Evolutionary conservation across 768 basidiomycete genomes (phyloP).

Genomic region (Suillus weaverae): DNA sequence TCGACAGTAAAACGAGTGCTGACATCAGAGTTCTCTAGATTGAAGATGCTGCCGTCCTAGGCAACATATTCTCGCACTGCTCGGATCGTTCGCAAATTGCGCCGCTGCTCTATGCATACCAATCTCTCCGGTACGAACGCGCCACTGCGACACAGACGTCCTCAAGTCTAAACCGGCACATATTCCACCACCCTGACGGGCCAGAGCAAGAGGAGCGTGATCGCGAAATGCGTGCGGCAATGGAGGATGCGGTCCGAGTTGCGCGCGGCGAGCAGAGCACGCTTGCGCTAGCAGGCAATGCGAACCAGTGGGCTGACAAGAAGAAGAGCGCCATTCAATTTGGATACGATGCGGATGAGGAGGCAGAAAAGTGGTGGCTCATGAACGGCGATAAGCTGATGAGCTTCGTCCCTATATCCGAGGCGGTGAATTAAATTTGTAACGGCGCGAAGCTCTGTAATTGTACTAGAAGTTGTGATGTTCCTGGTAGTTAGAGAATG

Average conservation of each 20-base stretch:
- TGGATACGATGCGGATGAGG: conserved; percentile 54
- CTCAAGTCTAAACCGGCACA: conserved; percentile 51
- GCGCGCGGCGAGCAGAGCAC: conserved; percentile 16
- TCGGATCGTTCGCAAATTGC: conserved; percentile 43
- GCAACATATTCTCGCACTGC: conserved; percentile 50
- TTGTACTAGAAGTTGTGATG: background rate
- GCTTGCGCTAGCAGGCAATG: conserved; percentile 32
- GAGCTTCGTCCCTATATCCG: background rate
- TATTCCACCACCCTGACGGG: conserved; percentile 59
- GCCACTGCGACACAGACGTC: conserved; percentile 49
- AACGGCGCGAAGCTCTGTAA: background rate
- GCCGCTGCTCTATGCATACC: conserved; percentile 52
- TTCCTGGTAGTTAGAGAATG: background rate
- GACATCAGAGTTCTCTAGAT: conserved; percentile 24
- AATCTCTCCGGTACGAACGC: conserved; percentile 50
- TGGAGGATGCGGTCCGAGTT: conserved; percentile 38
- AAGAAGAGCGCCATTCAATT: conserved; percentile 48
- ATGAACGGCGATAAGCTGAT: conserved; percentile 29
- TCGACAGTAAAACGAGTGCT: background rate
- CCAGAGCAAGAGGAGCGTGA: conserved; percentile 54
- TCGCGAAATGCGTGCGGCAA: conserved; percentile 49
- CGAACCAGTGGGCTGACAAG: conserved; percentile 62
- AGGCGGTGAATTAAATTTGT: background rate
- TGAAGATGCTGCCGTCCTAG: conserved; percentile 41
- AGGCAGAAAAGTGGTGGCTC: conserved; percentile 52